phyloP scores from a whole-genome alignment of 2,329 filamentous ascomycete species.

The Talaromyces sp. region DNA sequence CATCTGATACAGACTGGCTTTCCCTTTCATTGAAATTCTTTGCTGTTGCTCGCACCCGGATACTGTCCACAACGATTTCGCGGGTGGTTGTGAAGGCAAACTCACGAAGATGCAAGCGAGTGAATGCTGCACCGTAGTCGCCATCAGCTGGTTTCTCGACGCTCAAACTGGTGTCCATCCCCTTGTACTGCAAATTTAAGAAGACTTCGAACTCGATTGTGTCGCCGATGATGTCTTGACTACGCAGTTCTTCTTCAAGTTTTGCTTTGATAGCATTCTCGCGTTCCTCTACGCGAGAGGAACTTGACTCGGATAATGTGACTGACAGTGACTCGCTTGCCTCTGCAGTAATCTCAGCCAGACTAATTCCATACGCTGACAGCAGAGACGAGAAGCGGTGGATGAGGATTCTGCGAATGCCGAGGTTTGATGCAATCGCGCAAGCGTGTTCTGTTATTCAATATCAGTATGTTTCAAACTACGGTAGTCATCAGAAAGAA shows the following conservation, averaged over 20 bases:
- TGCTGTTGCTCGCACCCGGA: constrained; percentile 76
- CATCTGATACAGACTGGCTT: constrained; percentile 70
- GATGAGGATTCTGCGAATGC: constrained; percentile 73
- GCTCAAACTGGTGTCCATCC: constrained; percentile 86
- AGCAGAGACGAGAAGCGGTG: constrained; percentile 84
- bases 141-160: constrained; percentile 65
- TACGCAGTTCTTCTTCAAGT: constrained; percentile 66
- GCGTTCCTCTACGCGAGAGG: neutral
- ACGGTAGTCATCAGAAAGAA: neutral
- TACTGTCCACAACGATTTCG: constrained; percentile 81
- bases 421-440: constrained; percentile 75
- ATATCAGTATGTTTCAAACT: neutral
- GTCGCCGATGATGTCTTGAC: constrained; percentile 67
- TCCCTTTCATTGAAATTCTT: constrained; percentile 73
- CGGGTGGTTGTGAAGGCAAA: constrained; percentile 81
- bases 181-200: constrained; percentile 82
- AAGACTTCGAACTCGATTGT: constrained; percentile 81
- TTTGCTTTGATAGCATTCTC: constrained; percentile 53
- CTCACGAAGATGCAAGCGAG: constrained; percentile 79
- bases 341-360: constrained; percentile 85
- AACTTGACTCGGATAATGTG: constrained; percentile 20
- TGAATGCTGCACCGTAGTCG: constrained; percentile 72
- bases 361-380: constrained; percentile 87
- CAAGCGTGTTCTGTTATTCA: constrained; percentile 64
- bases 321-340: constrained; percentile 55